Evolutionary conservation across 2,329 filamentous ascomycete species (phyloP).

Genomic region (Apiospora malaysiana): DNA sequence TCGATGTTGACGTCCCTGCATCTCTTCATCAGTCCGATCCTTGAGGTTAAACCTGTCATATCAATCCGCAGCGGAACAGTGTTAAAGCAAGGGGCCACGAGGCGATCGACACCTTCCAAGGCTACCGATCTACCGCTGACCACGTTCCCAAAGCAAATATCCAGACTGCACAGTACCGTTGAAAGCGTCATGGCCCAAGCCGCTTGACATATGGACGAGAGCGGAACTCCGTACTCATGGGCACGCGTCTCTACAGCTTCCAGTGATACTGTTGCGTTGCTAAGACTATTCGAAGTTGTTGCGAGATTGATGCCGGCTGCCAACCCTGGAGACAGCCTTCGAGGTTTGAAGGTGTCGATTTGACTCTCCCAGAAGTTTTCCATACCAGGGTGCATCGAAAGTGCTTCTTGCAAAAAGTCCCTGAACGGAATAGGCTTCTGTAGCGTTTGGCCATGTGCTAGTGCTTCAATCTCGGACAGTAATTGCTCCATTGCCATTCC

Average conservation of each 20-base stretch:
- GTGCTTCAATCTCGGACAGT: constrained; percentile 70
- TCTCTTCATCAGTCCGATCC: constrained; percentile 61
- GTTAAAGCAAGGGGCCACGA: constrained; percentile 93
- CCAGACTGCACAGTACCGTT: constrained; percentile 58
- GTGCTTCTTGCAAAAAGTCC: constrained; percentile 66
- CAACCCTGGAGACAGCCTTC: constrained; percentile 13
- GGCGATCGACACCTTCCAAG: constrained; percentile 68
- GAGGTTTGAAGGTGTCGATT: constrained; percentile 55
- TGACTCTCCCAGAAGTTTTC: constrained; percentile 71
- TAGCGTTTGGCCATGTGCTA: constrained; percentile 56
- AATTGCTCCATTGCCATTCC: constrained; percentile 76
- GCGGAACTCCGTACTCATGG: constrained; percentile 61
- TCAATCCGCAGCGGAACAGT: constrained; percentile 75
- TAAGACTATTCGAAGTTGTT: too few species aligned
- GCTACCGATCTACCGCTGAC: constrained; percentile 76
- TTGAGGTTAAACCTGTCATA: constrained; percentile 53
- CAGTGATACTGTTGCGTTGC: constrained; percentile 33
- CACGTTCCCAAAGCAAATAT: constrained; percentile 88
- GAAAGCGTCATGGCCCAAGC: constrained; percentile 73
- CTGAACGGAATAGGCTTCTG: constrained; percentile 60
- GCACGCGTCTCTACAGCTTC: constrained; percentile 53
- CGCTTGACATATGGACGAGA: constrained; percentile 73
- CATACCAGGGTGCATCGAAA: constrained; percentile 52
- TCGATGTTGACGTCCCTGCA: constrained; percentile 68
- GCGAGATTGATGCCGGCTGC: background rate